Evolutionary conservation across 805 yeast species (phyloP), one percentile per base, ranked within the genome.

Genomic region (Aciculoconidium aculeatum): DNA sequence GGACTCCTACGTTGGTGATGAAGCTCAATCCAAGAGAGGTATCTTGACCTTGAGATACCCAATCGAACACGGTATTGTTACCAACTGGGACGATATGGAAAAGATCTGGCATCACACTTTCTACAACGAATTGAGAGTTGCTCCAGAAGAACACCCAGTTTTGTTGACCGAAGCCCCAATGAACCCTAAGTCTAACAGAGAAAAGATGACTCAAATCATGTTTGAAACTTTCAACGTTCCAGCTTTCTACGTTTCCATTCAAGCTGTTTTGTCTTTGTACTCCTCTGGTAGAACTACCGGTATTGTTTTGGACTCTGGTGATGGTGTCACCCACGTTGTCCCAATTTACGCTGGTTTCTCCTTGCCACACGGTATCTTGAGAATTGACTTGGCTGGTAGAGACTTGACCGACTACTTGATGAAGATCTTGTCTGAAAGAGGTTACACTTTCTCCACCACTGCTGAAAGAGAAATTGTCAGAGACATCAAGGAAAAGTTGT

Each of bases 1-100:
- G 76, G 98, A 92, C 74, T 90, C 96, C 36, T 92, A 92, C 60
- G 97, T 92, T 61, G 98, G 98, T 63, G 97, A 92, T 65, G 97
- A 92, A 75, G 98, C 97, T 44, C 98, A 92, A 75, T 87, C 96
- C 55, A 92, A 92, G 83, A 87, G 98, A 84, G 98, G 98, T 88
- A 88, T 92, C 65, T 81, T 92, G 63, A 86, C 96, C 58, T 75
- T 92, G 65, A 84, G 95, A 72, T 92, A 92, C 77, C 98, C 98
- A 63, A 92, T 90, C 64, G 97, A 92, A 77, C 98, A 92, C 77
- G 98, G 98, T 84, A 87, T 92, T 53, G 97, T 92, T 47, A 90
- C 95, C 71, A 87, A 92, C 87, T 92, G 98, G 98, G 96, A 90
- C 66, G 98, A 92, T 65, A 92, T 92, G 98, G 98, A 92, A 76